A percentile compares a stretch with the other conserved stretches of the same genome.
These are phyloP conservation scores for Ambrosia artemisiifolia DNA, from an alignment of 129 eudicot species.

Conservation along the genomic window DNA sequence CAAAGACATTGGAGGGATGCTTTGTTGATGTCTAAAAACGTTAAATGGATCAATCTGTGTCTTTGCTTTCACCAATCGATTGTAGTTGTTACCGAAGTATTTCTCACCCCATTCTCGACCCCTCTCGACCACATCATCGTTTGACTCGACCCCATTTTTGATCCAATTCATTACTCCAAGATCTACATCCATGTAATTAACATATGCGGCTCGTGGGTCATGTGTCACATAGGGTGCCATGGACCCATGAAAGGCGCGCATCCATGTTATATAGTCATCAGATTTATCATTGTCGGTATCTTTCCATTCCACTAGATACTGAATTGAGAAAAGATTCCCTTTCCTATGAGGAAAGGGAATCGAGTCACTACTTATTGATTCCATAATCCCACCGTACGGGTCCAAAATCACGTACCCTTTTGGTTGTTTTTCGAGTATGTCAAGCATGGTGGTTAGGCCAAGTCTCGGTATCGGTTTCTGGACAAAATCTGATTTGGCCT, in stretches of 20 bases:
- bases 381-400: conserved; percentile 77
- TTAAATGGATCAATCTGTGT: conserved; percentile 65
- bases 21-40: conserved; percentile 66
- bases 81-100: conserved; percentile 72
- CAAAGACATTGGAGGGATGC: conserved; percentile 64
- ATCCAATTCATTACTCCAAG: conserved; percentile 46
- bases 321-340: conserved; percentile 61
- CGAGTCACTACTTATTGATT: conserved; percentile 39
- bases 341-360: conserved; percentile 82
- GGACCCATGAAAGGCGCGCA: conserved; percentile 45
- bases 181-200: conserved; percentile 75
- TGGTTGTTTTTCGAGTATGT: conserved; percentile 58
- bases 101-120: conserved; percentile 81
- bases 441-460: conserved; percentile 35
- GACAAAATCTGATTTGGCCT: conserved; percentile 83
- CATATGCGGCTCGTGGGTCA: conserved; percentile 65
- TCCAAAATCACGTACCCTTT: conserved; percentile 69
- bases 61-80: conserved; percentile 73
- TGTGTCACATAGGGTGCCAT: conserved; percentile 62
- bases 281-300: conserved; percentile 33
- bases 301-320: conserved; percentile 63
- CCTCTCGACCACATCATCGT: conserved; percentile 40
- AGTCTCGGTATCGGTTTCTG: conserved; percentile 31
- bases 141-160: conserved; percentile 1
- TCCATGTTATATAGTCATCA: conserved; percentile 48